A percentile compares a stretch with the other conserved stretches of the same genome.
Evolutionary conservation across 805 yeast genomes (phyloP).

Genomic region (Cyberlindnera meyerae): DNA sequence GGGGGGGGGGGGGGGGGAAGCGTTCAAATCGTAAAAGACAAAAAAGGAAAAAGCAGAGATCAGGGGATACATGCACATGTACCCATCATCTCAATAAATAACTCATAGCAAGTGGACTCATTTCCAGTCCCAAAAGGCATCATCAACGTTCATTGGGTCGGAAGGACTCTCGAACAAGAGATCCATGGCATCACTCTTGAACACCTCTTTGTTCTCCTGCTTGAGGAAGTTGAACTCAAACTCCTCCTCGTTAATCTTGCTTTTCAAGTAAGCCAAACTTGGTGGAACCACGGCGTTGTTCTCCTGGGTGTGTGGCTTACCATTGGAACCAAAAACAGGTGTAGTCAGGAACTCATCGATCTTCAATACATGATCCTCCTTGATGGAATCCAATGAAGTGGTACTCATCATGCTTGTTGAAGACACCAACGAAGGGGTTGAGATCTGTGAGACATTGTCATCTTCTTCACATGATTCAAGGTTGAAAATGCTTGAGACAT

Average conservation of each 20-base stretch:
- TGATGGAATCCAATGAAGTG: slow-evolving; percentile 19
- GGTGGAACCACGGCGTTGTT: no score
- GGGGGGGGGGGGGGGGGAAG: no score
- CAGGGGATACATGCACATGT: no score
- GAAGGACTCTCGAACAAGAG: slow-evolving; percentile 13
- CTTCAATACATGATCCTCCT: slow-evolving; percentile 23
- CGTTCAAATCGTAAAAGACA: not conserved
- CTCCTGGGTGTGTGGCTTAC: no score
- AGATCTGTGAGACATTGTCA: slow-evolving; percentile 21
- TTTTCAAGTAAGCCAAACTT: slow-evolving; percentile 1
- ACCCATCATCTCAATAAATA: not conserved
- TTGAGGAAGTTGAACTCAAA: slow-evolving; percentile 25
- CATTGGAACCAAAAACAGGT: slow-evolving; percentile 17
- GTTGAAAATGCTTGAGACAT: slow-evolving; percentile 10
- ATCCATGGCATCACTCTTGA: slow-evolving; percentile 12
- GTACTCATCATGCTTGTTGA: slow-evolving; percentile 10
- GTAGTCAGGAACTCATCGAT: slow-evolving; percentile 24
- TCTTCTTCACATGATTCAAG: slow-evolving; percentile 22
- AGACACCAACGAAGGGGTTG: slow-evolving; percentile 16
- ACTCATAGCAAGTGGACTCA: slow-evolving; percentile 1
- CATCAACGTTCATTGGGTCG: slow-evolving; percentile 11
- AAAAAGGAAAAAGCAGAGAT: no score
- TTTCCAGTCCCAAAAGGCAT: slow-evolving; percentile 22
- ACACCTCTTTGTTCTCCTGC: slow-evolving; percentile 12
- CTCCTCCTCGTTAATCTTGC: slow-evolving; percentile 13